Evolutionary conservation across 305 asterid species (phyloP).

Genomic region (Plantago rigida): DNA sequence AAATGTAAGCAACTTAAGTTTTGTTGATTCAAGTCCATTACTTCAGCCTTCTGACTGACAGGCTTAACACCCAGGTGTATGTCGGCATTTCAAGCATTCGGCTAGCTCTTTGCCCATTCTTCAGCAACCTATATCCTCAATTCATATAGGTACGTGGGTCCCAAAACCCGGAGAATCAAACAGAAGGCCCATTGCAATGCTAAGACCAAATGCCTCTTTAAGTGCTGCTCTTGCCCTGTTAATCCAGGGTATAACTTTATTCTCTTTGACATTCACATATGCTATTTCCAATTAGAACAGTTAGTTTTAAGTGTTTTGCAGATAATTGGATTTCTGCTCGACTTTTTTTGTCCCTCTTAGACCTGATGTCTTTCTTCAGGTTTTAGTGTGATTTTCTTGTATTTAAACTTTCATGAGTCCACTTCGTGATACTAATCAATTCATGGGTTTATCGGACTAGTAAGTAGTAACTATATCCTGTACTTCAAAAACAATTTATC

Average conservation of each 20-base stretch:
- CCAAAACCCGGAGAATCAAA: slow-evolving; percentile 76
- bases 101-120: slow-evolving; percentile 69
- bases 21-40: not conserved
- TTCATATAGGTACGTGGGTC: slow-evolving; percentile 86
- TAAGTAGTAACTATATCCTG: not conserved
- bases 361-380: no score
- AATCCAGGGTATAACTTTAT: slow-evolving; percentile 51
- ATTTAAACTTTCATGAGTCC: not conserved
- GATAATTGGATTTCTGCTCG: not conserved
- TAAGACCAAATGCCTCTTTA: slow-evolving; percentile 79
- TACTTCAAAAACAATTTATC: not conserved
- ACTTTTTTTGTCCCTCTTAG: not conserved
- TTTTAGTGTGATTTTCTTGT: no score
- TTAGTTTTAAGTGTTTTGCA: not conserved
- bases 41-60: not conserved
- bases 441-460: not conserved
- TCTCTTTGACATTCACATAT: not conserved
- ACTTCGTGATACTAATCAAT: not conserved
- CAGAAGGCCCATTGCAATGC: slow-evolving; percentile 65
- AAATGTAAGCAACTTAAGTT: slow-evolving; percentile 35
- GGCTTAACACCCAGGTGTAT: slow-evolving; percentile 45
- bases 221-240: slow-evolving; percentile 66
- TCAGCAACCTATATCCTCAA: slow-evolving; percentile 57
- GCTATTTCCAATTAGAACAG: not conserved
- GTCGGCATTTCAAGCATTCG: slow-evolving; percentile 74